Base-by-base conservation (phyloP, 176 grass and related monocot genomes). In the Stipa capillata region DNA sequence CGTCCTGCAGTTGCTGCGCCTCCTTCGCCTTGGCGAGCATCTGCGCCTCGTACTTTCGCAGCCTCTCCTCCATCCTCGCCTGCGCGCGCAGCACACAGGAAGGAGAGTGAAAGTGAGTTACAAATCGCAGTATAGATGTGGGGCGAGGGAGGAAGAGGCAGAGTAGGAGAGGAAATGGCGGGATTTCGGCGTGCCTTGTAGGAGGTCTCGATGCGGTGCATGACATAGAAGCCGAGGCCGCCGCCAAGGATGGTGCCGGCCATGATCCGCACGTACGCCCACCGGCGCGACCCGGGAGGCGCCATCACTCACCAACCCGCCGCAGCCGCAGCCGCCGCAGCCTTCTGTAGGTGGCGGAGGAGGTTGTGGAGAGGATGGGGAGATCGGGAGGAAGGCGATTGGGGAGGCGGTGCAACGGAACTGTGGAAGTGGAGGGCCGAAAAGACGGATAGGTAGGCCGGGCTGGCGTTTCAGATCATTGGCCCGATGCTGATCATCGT, bases 41-140 rank as follows among this genome's bases (percentile, higher is more conserved):
- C 24, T 87, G 89, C 40, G 89, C 81, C 66, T 92, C 89, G 71
- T 94, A 97, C 80, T 65, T 73, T 5, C 75, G 74, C 77, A 94
- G 72, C 84, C 83, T 69, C 76, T 97, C 94, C 80, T 94, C 89
- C 95, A 97, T 94, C 83, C 49, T 92, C 61, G 60, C 91, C 91
- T 97, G 83, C 49, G 23, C 25, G 79, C 61, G 36, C 34, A 55
- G 62, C 65, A 67, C 45, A 36, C 24, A 58, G 56, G n/a, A 72
- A 72, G 37, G 71, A 66, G 36, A 0, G 5, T 9, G 16, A 14
- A 13, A 1, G 56, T 84, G 74, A 88, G 80, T 10, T 8, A 16
- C 32, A 32, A 6, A 40, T 3, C 24, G 24, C 36, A 5, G 36
- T 7, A 13, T 34, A 35, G 8, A 10, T 32, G 48, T 13, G 6